Conservation (phyloP, 805 yeast species). For the Candida stauntonica region DNA sequence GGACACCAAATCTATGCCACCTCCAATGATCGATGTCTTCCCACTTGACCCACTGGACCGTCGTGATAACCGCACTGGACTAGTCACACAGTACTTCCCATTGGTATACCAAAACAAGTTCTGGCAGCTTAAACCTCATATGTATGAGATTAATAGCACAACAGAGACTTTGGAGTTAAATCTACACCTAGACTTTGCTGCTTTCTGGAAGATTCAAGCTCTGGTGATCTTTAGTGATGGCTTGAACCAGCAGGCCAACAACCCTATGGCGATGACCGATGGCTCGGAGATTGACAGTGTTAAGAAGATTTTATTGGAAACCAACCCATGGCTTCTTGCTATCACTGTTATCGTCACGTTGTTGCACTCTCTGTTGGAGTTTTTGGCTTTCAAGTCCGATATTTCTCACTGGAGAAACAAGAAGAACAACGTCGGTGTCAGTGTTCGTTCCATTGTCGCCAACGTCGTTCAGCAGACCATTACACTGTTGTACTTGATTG, state of each 20-base stretch:
- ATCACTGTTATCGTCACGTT: conserved; percentile 32
- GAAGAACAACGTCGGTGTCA: conserved; percentile 37
- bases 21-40: conserved; percentile 23
- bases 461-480: conserved; percentile 37
- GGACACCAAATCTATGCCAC: conserved; percentile 21
- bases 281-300: conserved; percentile 33
- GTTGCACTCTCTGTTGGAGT: conserved; percentile 35
- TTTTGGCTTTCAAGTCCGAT: conserved; percentile 39
- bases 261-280: conserved; percentile 26
- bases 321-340: conserved; percentile 33
- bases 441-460: conserved; percentile 35
- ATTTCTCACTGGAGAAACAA: conserved; percentile 38
- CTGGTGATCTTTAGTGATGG: conserved; percentile 28
- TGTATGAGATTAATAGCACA: conserved; percentile 30
- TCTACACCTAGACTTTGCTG: conserved; percentile 26
- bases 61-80: conserved; percentile 29
- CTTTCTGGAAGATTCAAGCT: conserved; percentile 31
- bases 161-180: conserved; percentile 24
- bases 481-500: conserved; percentile 35
- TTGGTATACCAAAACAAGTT: conserved; percentile 34
- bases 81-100: conserved; percentile 34
- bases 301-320: conserved; percentile 34
- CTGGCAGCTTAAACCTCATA: conserved; percentile 35
- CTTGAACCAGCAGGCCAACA: conserved; percentile 27
- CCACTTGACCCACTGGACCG: conserved; percentile 27